Evolutionary conservation across 2,329 filamentous ascomycete species (phyloP).

Genomic region (Aspergillus floridensis): DNA sequence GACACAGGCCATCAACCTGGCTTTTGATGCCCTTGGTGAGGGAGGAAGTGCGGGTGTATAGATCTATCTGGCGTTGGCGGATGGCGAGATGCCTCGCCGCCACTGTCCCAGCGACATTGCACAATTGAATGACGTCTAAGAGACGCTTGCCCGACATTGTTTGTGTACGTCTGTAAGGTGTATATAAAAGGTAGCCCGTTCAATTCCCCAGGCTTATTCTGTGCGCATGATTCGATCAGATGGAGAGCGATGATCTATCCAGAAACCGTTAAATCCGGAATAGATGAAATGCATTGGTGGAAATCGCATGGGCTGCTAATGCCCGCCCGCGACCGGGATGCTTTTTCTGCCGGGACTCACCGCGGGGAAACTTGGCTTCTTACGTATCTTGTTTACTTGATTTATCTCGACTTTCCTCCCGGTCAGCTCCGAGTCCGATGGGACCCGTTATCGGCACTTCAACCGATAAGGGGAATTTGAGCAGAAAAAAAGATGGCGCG

Average conservation of each 20-base stretch:
- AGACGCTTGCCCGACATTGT: slow-evolving; percentile 60
- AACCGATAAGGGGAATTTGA: background rate
- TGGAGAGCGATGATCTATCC: background rate
- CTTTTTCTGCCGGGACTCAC: background rate
- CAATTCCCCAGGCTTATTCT: slow-evolving; percentile 4
- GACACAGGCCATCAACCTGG: slow-evolving; percentile 60
- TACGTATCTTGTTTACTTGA: background rate
- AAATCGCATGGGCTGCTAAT: background rate
- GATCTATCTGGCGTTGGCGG: slow-evolving; percentile 60
- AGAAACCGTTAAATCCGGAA: background rate
- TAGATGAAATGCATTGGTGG: too few species aligned
- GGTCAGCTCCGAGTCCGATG: background rate
- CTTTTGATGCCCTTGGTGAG: slow-evolving; percentile 61
- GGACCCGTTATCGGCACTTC: background rate
- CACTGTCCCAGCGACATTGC: slow-evolving; percentile 67
- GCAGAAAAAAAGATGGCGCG: background rate
- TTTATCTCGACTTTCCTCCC: background rate
- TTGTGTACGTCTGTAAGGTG: background rate
- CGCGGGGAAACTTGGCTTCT: background rate
- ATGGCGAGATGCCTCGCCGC: slow-evolving; percentile 62
- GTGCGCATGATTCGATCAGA: slow-evolving; percentile 19
- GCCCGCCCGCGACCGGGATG: background rate
- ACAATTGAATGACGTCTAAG: slow-evolving; percentile 68
- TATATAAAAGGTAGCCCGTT: background rate
- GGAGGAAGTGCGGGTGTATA: slow-evolving; percentile 63